These are phyloP conservation scores for Pilaira anomala DNA, from an alignment of 192 early-diverging fungal genomes.

Conservation along the genomic window DNA sequence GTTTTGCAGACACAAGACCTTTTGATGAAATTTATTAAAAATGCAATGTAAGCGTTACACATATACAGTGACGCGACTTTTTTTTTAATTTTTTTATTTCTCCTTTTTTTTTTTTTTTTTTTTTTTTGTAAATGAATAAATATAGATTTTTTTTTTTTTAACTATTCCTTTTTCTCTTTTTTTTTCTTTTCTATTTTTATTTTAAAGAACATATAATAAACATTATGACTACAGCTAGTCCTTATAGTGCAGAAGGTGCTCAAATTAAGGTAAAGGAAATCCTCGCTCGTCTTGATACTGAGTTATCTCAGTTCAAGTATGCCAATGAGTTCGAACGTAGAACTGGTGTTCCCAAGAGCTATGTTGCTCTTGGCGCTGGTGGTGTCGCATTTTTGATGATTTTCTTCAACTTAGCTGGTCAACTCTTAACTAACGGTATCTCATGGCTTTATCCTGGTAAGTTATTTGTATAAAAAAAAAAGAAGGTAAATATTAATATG, in stretches of 20 bases:
- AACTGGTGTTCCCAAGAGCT: conserved; percentile 89
- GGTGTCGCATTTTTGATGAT: conserved; percentile 68
- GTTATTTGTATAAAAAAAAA: not conserved
- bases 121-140: not conserved
- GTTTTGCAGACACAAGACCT: conserved; percentile 92
- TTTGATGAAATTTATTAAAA: conserved; percentile 90
- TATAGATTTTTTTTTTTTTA: too few relatives aligned
- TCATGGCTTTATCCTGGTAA: conserved; percentile 89
- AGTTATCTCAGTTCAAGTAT: conserved; percentile 65
- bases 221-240: conserved; percentile 35
- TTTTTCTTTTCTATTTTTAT: conserved; percentile 15
- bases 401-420: conserved; percentile 85
- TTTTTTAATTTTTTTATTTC: too few relatives aligned
- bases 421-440: conserved; percentile 70
- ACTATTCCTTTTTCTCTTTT: not conserved
- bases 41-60: too few relatives aligned
- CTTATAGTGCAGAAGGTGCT: conserved; percentile 25
- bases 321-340: conserved; percentile 66
- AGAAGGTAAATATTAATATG: conserved; percentile 4
- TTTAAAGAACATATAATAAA: not conserved
- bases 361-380: conserved; percentile 64
- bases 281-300: conserved; percentile 57
- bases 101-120: not conserved
- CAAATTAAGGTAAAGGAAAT: conserved; percentile 22
- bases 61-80: too few relatives aligned